Evolutionary conservation across 179 eudicot genomes (phyloP), one percentile per base, ranked within the genome.

Genomic region (Vitellaria paradoxa): DNA sequence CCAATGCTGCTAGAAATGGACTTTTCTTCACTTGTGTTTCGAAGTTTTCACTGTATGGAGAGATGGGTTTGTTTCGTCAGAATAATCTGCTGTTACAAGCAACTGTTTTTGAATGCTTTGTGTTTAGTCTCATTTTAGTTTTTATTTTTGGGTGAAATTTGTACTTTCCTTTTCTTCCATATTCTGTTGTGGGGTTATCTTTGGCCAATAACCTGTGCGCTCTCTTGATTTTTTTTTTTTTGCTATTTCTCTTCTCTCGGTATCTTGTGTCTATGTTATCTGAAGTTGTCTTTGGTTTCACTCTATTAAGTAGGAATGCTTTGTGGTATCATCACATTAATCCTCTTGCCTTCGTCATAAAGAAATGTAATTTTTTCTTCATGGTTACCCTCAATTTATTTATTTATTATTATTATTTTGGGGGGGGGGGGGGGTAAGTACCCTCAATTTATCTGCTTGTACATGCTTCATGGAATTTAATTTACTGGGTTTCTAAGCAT

Each of bases 181-280:
- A 40, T 65, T 81, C 17, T 71, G 14, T 60, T 56, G 56, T 1
- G 23, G 30, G 75, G 75, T 80, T 85, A 70, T 49, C 65, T 80
- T 76, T 68, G 77, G 82, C 53, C 68, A 68, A 76, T 26, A 66
- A 57, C 10, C n/a, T n/a, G 65, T 61, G 5, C 74, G 68, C 78
- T 80, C 84, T 78, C 75, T 69, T 50, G 78, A 53, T 67, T 68
- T 74, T 59, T 23, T 62, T 65, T 75, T 68, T 65, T 68, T 70
- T 53, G 67, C n/a, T 42, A 69, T 81, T 76, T 18, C 18, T 76
- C 73, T 62, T 75, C 26, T 77, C 13, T 65, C 62, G 66, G 45
- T 67, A 20, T 56, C 15, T 79, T 12, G 15, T 72, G 37, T 63
- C 30, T 2, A 5, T 65, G 2, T 52, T 56, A 23, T 66, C 55